Conservation (phyloP, 2,329 filamentous ascomycete species). For the Ceratocystis alfenasii region DNA sequence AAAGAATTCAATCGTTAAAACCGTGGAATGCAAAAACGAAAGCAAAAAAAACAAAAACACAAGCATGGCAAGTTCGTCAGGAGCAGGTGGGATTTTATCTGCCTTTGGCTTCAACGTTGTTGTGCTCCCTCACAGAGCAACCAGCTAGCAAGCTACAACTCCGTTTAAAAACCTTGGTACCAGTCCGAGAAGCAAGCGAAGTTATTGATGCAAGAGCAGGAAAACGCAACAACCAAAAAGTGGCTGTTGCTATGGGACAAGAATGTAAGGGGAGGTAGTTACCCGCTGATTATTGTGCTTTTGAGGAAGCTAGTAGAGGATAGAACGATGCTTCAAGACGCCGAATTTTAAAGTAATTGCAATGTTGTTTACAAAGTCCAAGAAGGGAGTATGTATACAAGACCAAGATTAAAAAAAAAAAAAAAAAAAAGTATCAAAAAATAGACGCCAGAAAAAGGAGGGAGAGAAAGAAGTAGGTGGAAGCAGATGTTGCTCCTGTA, state of each 20-base stretch:
- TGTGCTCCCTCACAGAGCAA: slow-evolving; percentile 4
- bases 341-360: neutral
- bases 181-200: neutral
- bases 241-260: slow-evolving; percentile 16
- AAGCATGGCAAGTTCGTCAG: neutral
- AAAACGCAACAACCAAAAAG: slow-evolving; percentile 12
- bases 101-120: slow-evolving; percentile 7
- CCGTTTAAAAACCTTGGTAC: neutral
- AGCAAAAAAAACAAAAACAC: neutral
- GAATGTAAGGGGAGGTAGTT: slow-evolving; percentile 6
- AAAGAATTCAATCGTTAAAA: slow-evolving; percentile 4
- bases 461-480: slow-evolving; percentile 1
- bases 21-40: neutral
- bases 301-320: neutral
- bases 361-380: neutral
- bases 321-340: neutral
- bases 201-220: slow-evolving; percentile 4
- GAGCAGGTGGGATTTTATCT: neutral
- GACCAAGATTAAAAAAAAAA: neutral
- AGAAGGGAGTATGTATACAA: neutral
- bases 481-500: neutral
- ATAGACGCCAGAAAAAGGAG: neutral
- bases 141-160: neutral
- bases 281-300: slow-evolving; percentile 1
- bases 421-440: slow-evolving; percentile 3